These are phyloP conservation scores for Arabis alpina DNA, from an alignment of 345 rosid genomes.

Conservation along the genomic window DNA sequence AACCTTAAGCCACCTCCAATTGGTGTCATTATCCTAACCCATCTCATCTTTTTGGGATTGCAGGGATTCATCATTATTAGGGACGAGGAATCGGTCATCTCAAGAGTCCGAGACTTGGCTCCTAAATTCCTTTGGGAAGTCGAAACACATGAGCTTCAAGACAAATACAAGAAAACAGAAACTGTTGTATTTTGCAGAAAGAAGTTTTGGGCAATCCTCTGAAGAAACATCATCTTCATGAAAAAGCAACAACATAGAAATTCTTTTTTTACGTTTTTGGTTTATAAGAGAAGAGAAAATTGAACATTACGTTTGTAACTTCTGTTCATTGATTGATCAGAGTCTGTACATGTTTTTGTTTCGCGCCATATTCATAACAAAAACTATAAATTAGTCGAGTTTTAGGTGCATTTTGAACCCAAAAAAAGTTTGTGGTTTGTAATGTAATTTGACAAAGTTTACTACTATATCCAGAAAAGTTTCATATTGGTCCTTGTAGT, in stretches of 20 bases:
- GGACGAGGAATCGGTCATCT: slow-evolving; percentile 62
- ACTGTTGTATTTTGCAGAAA: slow-evolving; percentile 76
- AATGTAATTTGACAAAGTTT: not conserved
- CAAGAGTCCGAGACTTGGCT: slow-evolving; percentile 64
- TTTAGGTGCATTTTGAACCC: slow-evolving; percentile 2
- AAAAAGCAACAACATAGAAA: slow-evolving; percentile 3
- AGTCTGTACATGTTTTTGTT: slow-evolving; percentile 25
- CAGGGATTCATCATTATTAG: slow-evolving; percentile 84
- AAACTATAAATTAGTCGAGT: not conserved
- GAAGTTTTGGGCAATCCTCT: slow-evolving; percentile 82
- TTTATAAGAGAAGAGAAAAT: slow-evolving; percentile 2
- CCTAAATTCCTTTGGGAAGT: slow-evolving; percentile 90
- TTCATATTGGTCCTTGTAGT: not conserved
- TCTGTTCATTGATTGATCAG: slow-evolving; percentile 16
- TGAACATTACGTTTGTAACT: slow-evolving; percentile 22
- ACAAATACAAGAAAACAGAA: slow-evolving; percentile 65
- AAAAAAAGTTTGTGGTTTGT: slow-evolving; percentile 16
- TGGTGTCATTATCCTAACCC: not conserved
- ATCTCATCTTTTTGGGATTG: slow-evolving; percentile 24
- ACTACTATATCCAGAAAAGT: not conserved
- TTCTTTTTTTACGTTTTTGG: not conserved
- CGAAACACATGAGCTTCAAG: slow-evolving; percentile 54
- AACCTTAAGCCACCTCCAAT: slow-evolving; percentile 11
- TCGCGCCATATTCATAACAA: not conserved
- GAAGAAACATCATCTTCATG: slow-evolving; percentile 15